Evolutionary conservation across 331 rosid species (phyloP).

Genomic region (Rhamnella rubrinervis): DNA sequence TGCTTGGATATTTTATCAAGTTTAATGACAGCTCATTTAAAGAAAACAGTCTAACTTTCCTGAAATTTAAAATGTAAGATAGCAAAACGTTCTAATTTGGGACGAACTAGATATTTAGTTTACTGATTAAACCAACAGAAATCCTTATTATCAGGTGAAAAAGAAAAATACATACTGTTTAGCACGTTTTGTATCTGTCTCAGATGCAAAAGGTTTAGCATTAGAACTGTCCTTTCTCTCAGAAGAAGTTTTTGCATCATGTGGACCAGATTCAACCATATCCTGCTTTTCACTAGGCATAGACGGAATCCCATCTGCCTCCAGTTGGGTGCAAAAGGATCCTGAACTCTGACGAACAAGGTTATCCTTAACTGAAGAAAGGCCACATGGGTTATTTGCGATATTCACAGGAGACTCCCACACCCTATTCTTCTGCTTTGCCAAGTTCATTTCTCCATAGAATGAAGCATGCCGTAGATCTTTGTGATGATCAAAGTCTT

Average conservation of each 20-base stretch:
- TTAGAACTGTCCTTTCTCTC: slow-evolving; percentile 69
- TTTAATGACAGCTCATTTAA: no score
- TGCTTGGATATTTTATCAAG: no score
- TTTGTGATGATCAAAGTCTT: slow-evolving; percentile 69
- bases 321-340: slow-evolving; percentile 57
- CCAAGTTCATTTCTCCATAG: slow-evolving; percentile 55
- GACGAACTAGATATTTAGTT: no score
- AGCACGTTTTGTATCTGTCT: slow-evolving; percentile 80
- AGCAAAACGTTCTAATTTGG: no score
- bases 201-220: slow-evolving; percentile 62
- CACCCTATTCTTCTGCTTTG: slow-evolving; percentile 67
- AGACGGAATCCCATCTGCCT: slow-evolving; percentile 58
- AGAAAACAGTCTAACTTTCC: no score
- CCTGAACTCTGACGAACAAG: slow-evolving; percentile 59
- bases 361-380: slow-evolving; percentile 61
- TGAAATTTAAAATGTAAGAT: no score
- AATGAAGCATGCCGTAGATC: slow-evolving; percentile 64
- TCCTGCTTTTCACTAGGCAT: slow-evolving; percentile 54
- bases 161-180: slow-evolving; percentile 39
- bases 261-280: slow-evolving; percentile 52
- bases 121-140: no score
- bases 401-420: slow-evolving; percentile 62
- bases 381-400: slow-evolving; percentile 44
- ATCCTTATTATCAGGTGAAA: background rate
- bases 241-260: slow-evolving; percentile 52